Conservation (phyloP, 2,329 filamentous ascomycete genomes). For the Epicoccum nigrum region DNA sequence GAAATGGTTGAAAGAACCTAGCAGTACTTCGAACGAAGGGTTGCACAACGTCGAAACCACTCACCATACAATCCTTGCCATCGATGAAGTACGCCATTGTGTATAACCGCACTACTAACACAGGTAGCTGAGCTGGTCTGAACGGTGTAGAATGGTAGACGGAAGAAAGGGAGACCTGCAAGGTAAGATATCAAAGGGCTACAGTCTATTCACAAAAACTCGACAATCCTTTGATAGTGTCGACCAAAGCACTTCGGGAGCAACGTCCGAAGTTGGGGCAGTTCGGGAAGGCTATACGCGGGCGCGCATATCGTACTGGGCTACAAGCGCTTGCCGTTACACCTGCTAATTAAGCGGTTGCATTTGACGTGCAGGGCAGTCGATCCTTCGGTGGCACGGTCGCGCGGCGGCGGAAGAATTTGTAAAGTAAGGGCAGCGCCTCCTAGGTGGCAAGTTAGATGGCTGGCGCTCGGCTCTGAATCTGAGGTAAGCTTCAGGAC, state of each 20-base stretch:
- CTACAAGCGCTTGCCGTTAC: neutral
- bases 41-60: neutral
- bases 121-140: neutral
- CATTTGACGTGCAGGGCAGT: neutral
- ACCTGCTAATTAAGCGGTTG: neutral
- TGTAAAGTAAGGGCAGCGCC: neutral
- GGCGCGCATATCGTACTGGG: neutral
- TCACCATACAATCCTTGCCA: slow-evolving; percentile 28
- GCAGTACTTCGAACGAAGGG: neutral
- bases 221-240: no score
- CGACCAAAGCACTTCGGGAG: neutral
- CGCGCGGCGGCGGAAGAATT: neutral
- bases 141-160: neutral
- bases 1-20: neutral
- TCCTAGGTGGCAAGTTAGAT: slow-evolving; percentile 1
- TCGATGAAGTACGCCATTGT: slow-evolving; percentile 24
- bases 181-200: neutral
- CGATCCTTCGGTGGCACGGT: slow-evolving; percentile 2
- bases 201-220: neutral
- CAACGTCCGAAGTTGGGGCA: neutral
- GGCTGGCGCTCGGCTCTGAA: neutral
- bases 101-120: neutral
- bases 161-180: neutral
- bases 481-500: neutral
- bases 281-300: neutral